Conservation (phyloP, 495 filamentous ascomycete species). For the Penicillium canariense region DNA sequence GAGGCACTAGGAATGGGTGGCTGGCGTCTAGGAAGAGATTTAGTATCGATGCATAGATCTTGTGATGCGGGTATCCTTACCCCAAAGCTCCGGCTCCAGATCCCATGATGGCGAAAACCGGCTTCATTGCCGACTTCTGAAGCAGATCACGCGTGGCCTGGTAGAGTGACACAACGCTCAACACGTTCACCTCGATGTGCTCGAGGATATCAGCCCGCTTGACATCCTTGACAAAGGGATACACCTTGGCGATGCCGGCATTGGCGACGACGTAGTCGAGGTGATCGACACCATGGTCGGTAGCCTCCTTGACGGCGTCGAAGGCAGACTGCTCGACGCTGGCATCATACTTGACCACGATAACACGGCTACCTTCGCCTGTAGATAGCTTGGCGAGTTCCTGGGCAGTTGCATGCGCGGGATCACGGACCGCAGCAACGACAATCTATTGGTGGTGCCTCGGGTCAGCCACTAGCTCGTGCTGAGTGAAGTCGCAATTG, state of each 20-base stretch:
- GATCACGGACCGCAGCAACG: constrained; percentile 45
- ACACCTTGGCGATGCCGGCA: constrained; percentile 37
- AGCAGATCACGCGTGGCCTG: constrained; percentile 38
- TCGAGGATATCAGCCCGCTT: constrained; percentile 28
- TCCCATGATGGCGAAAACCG: constrained; percentile 34
- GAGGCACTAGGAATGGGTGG: constrained; percentile 28
- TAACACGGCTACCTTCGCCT: constrained; percentile 31
- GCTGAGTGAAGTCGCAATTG: not conserved
- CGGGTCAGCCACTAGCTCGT: not conserved
- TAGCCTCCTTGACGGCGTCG: constrained; percentile 21
- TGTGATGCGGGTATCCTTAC: not conserved
- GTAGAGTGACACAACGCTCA: constrained; percentile 37
- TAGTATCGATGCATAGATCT: not conserved
- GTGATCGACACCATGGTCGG: constrained; percentile 28
- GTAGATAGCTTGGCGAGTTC: constrained; percentile 17
- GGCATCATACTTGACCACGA: constrained; percentile 44
- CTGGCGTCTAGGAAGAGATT: constrained; percentile 3
- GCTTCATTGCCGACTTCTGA: constrained; percentile 19
- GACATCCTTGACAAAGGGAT: constrained; percentile 21
- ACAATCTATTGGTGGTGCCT: constrained; percentile 38
- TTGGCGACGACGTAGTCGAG: constrained; percentile 53
- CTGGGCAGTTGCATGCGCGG: constrained; percentile 14
- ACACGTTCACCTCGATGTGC: constrained; percentile 40
- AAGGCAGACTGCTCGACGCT: constrained; percentile 23
- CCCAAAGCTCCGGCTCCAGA: constrained; percentile 19